Evolutionary conservation across 495 filamentous ascomycete genomes (phyloP), one percentile per base, ranked within the genome.

Genomic region (Hypoxylon intermedium): DNA sequence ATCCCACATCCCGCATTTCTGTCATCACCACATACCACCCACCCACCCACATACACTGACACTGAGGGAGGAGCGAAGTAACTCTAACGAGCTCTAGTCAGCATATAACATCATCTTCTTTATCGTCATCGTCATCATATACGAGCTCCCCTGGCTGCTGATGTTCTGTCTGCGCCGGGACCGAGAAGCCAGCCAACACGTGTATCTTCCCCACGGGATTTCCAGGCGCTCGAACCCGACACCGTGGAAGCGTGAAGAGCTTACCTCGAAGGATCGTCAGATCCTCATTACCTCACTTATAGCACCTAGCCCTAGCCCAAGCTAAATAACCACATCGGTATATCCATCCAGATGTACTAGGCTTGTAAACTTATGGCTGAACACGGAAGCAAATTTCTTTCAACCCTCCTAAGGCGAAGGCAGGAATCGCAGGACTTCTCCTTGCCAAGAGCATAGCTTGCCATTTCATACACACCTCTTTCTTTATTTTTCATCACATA

Each of bases 271-370:
- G 54, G 60, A 64, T 64, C 49, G 7, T 28, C 21, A 31, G 31
- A 64, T 49, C 49, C 49, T 50, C 54, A 54, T 15, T 50, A 44
- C 48, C 44, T 50, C 49, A 46, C 43, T 24, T 51, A 50, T 23
- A 44, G 7, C 30, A 33, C 30, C 47, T 41, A 44, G 2, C 23
- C 54, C 2, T 45, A 26, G 19, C 13, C 15, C 3, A 33, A 45
- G n/a, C n/a, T n/a, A n/a, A n/a, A n/a, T n/a, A n/a, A n/a, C n/a
- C n/a, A n/a, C n/a, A n/a, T n/a, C n/a, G n/a, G n/a, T n/a, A n/a
- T n/a, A n/a, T n/a, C n/a, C 41, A 55, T 36, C n/a, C 44, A 15
- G 46, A 37, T 18, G 1, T 43, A 6, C 11, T 13, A 6, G 38
- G 21, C 12, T 28, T 36, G 40, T 19, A 19, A 15, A 37, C 20